Percentiles rank a stretch among this genome's conserved stretches.
phyloP scores from a whole-genome alignment of 2,329 filamentous ascomycete species.

The Madurella mycetomatis region DNA sequence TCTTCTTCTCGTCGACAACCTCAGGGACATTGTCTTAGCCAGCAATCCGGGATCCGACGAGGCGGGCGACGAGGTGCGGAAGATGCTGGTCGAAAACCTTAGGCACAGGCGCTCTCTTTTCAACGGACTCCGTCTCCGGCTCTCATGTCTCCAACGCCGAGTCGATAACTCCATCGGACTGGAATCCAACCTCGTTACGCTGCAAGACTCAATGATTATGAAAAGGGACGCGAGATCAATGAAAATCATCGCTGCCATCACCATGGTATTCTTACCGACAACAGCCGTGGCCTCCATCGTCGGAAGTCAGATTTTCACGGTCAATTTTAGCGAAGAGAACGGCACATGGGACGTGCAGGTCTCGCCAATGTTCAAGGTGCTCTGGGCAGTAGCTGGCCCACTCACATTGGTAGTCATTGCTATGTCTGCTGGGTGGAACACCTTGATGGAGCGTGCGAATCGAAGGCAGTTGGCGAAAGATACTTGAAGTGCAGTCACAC shows the following conservation, averaged over 20 bases:
- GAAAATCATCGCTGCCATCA: slow-evolving; percentile 36
- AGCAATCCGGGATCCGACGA: too few species aligned
- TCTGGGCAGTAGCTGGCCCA: neutral
- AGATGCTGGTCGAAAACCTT: slow-evolving; percentile 29
- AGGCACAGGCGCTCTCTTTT: slow-evolving; percentile 33
- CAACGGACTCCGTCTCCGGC: slow-evolving; percentile 33
- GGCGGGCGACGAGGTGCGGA: neutral
- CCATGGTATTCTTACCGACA: slow-evolving; percentile 36
- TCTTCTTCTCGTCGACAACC: slow-evolving; percentile 11
- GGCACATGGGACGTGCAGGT: slow-evolving; percentile 18
- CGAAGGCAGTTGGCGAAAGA: neutral
- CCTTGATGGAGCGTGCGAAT: neutral
- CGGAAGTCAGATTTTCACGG: slow-evolving; percentile 21
- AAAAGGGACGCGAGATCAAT: slow-evolving; percentile 35
- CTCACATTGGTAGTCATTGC: neutral
- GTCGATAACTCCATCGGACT: slow-evolving; percentile 34
- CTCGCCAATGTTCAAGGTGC: slow-evolving; percentile 33
- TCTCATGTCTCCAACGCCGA: slow-evolving; percentile 33
- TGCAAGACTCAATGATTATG: slow-evolving; percentile 35
- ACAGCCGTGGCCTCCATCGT: slow-evolving; percentile 33
- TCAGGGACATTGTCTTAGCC: neutral
- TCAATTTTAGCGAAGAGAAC: neutral
- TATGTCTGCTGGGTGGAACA: slow-evolving; percentile 7
- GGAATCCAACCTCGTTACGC: slow-evolving; percentile 35
- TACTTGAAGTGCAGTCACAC: too few species aligned